Conservation (phyloP, 805 yeast genomes). For the Schizosaccharomyces lindneri region DNA sequence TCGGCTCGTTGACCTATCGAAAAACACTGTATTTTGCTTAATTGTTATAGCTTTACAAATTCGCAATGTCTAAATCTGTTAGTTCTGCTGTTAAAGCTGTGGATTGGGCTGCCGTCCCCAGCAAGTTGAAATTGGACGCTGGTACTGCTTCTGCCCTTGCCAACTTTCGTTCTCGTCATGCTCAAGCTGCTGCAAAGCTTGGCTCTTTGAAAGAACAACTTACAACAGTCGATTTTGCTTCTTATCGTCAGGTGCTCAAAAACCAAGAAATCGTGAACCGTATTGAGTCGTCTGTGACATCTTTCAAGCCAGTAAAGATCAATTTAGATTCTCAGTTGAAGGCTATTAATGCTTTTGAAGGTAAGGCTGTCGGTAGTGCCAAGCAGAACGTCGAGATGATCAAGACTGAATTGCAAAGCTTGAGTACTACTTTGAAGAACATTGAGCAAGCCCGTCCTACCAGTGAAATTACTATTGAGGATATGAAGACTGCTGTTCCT, state of each 20-base stretch:
- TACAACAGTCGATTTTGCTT: constrained; percentile 52
- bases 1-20: too few species aligned
- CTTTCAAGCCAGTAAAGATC: constrained; percentile 62
- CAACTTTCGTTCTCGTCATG: constrained; percentile 92
- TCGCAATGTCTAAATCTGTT: neutral
- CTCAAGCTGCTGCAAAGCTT: constrained; percentile 76
- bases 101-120: constrained; percentile 73
- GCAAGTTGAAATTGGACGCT: constrained; percentile 79
- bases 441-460: constrained; percentile 94
- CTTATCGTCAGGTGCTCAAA: constrained; percentile 59
- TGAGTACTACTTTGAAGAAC: constrained; percentile 71
- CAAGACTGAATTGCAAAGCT: constrained; percentile 57
- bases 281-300: constrained; percentile 48
- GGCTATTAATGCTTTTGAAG: constrained; percentile 80
- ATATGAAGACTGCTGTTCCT: constrained; percentile 84
- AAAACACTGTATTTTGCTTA: neutral
- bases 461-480: constrained; percentile 88
- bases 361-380: constrained; percentile 88
- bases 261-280: constrained; percentile 58
- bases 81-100: neutral
- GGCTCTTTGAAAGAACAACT: constrained; percentile 47
- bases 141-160: constrained; percentile 69
- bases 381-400: constrained; percentile 78
- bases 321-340: constrained; percentile 75
- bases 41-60: neutral